Base-by-base conservation (phyloP, 2,329 filamentous ascomycete species). In the Microascus cirrosus region DNA sequence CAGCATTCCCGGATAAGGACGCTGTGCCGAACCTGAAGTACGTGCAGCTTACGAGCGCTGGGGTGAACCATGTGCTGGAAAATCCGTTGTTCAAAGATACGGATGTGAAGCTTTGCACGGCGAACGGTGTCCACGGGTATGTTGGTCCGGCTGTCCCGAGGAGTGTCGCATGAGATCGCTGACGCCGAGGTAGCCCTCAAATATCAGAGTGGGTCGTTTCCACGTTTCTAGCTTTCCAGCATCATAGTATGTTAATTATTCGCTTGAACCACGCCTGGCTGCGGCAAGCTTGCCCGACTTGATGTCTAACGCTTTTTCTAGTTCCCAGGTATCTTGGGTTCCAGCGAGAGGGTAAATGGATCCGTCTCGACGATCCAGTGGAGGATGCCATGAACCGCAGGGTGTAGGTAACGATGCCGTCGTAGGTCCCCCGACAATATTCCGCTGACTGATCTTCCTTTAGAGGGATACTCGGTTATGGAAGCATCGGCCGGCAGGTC, bases 91-190 rank as follows among this genome's bases (percentile, higher is more conserved):
- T 79, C 59, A 72, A 67, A 24, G 76, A 80, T 24, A 79, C 75
- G 0, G 70, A 79, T 54, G 68, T 81, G 8, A 65, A 69, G 0
- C 80, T 84, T 60, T 79, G 75, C 52, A 80, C 79, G 0, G 78
- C 79, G 0, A 83, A 80, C 59, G 81, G 81, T 0, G 76, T 83
- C n/a, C 78, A 82, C 48, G 79, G 78, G 79, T 80, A 60, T 65
- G 74, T 65, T 32, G 15, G 8, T 13, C 15, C 10, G 20, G 50
- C 1, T 32, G 28, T 28, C 12, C 2, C 1, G 6, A 3, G 18
- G n/a, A 11, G 13, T n/a, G 50, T 39, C 34, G 45, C 11, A 13
- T n/a, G 6, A 11, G 6, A 24, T 50, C 20, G 12, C 20, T 18
- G 12, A 34, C 32, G 15, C 20, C 10, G 48, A 28, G 7, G 20